A percentile compares a stretch with the other conserved stretches of the same genome.
These are phyloP conservation scores for Barnettozyma hawaiiensis DNA, from an alignment of 1,139 yeast genomes.

Conservation along the genomic window DNA sequence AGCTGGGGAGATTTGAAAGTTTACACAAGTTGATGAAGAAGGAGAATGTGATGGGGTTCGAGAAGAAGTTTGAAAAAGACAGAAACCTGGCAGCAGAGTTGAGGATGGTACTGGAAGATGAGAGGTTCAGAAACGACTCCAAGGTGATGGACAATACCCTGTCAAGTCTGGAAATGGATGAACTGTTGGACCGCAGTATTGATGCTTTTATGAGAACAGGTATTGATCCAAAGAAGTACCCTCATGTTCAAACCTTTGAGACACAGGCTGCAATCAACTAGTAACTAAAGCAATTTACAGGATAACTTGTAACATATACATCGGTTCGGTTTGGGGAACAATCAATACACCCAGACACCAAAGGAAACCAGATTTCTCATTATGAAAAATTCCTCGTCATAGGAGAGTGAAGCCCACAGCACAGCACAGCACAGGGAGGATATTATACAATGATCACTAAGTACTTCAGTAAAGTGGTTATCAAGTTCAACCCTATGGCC, in stretches of 20 bases:
- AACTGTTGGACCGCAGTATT: slow-evolving; percentile 42
- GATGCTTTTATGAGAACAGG: slow-evolving; percentile 34
- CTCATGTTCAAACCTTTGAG: slow-evolving; percentile 48
- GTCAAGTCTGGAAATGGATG: slow-evolving; percentile 36
- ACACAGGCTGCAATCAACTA: slow-evolving; percentile 27
- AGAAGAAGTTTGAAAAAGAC: slow-evolving; percentile 11
- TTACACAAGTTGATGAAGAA: slow-evolving; percentile 33
- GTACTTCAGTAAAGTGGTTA: slow-evolving; percentile 71
- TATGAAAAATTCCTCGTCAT: background rate
- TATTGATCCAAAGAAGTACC: slow-evolving; percentile 24
- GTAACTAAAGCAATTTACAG: too few species aligned
- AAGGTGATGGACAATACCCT: slow-evolving; percentile 12
- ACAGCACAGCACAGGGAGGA: too few species aligned
- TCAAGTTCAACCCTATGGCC: slow-evolving; percentile 74
- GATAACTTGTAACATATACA: too few species aligned
- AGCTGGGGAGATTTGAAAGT: slow-evolving; percentile 71
- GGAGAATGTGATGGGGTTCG: slow-evolving; percentile 10
- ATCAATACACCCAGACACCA: slow-evolving; percentile 4
- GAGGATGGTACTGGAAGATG: slow-evolving; percentile 17
- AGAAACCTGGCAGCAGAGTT: slow-evolving; percentile 19
- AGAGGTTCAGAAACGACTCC: slow-evolving; percentile 8
- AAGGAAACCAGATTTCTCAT: too few species aligned
- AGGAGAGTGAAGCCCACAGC: background rate
- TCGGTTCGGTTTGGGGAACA: too few species aligned
- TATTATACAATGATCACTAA: slow-evolving; percentile 65